phyloP scores from a whole-genome alignment of 495 filamentous ascomycete genomes.

The Emericellopsis terricola region DNA sequence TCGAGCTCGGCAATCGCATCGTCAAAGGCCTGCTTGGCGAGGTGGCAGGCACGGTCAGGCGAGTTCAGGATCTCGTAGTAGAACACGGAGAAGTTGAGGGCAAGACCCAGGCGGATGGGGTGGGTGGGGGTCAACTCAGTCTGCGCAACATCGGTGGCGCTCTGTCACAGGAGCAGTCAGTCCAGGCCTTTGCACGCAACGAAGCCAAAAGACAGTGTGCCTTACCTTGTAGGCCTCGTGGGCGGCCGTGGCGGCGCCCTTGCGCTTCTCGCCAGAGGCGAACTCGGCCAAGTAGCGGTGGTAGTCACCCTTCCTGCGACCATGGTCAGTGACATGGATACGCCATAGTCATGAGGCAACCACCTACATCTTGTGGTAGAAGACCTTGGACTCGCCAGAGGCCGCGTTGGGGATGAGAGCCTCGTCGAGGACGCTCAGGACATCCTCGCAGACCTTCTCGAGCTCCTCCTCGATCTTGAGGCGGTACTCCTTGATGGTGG shows the following conservation, averaged over 20 bases:
- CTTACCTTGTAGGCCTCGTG: constrained; percentile 97
- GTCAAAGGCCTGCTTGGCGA: constrained; percentile 98
- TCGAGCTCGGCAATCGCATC: constrained; percentile 99
- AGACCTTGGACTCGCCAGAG: constrained; percentile 98
- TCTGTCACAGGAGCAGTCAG: constrained; percentile 27
- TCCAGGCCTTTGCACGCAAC: constrained; percentile 1
- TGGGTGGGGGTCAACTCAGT: constrained; percentile 95
- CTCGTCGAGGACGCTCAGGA: constrained; percentile 88
- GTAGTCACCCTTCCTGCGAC: constrained; percentile 94
- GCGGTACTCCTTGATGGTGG: constrained; percentile 92
- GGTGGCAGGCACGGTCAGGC: constrained; percentile 93
- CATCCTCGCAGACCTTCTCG: constrained; percentile 96
- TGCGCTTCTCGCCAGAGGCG: constrained; percentile 96
- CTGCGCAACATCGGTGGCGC: constrained; percentile 94
- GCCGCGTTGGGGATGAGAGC: constrained; percentile 94
- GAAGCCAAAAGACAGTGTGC: not conserved
- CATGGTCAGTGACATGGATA: constrained; percentile 2
- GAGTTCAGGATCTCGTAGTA: constrained; percentile 99
- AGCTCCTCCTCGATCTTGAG: constrained; percentile 98
- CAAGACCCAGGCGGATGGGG: constrained; percentile 94
- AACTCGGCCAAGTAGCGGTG: constrained; percentile 99
- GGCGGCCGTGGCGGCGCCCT: constrained; percentile 85
- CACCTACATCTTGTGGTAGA: constrained; percentile 99
- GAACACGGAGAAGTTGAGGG: constrained; percentile 99
- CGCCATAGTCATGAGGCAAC: constrained; percentile 2